These are phyloP conservation scores for Pseudogymnoascus sp. DNA, from an alignment of 2,329 filamentous ascomycete species.

Conservation along the genomic window DNA sequence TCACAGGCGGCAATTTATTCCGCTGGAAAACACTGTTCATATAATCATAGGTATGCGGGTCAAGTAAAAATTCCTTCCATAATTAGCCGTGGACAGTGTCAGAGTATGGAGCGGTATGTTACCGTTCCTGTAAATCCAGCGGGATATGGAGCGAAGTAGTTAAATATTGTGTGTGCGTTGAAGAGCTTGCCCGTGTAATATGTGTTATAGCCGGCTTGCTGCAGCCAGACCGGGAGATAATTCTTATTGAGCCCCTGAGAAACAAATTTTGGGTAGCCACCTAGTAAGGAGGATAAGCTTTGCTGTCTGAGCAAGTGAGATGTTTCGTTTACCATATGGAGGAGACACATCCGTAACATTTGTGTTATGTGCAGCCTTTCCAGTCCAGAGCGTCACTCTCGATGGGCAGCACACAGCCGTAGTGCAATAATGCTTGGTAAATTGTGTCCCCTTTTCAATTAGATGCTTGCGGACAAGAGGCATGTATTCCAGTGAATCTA, in stretches of 20 bases:
- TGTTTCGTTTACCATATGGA: slow-evolving; percentile 40
- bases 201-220: slow-evolving; percentile 59
- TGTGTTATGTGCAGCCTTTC: slow-evolving; percentile 56
- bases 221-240: slow-evolving; percentile 66
- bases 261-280: slow-evolving; percentile 61
- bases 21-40: slow-evolving; percentile 57
- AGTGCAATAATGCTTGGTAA: slow-evolving; percentile 52
- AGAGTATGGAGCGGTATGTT: slow-evolving; percentile 46
- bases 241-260: slow-evolving; percentile 57
- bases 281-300: slow-evolving; percentile 21
- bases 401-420: slow-evolving; percentile 57
- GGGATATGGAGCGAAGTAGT: slow-evolving; percentile 53
- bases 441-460: slow-evolving; percentile 47
- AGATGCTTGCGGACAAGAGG: slow-evolving; percentile 48
- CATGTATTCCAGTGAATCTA: slow-evolving; percentile 53
- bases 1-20: slow-evolving; percentile 49
- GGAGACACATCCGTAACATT: slow-evolving; percentile 46
- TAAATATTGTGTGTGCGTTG: slow-evolving; percentile 54
- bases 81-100: not conserved
- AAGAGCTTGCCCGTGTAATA: slow-evolving; percentile 69
- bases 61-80: slow-evolving; percentile 51
- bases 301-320: slow-evolving; percentile 25
- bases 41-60: slow-evolving; percentile 63
- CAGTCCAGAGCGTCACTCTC: slow-evolving; percentile 53
- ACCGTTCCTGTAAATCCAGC: slow-evolving; percentile 45